Evolutionary conservation across 2,329 filamentous ascomycete genomes (phyloP).

Genomic region (Arthrobotrys sphaeroides): DNA sequence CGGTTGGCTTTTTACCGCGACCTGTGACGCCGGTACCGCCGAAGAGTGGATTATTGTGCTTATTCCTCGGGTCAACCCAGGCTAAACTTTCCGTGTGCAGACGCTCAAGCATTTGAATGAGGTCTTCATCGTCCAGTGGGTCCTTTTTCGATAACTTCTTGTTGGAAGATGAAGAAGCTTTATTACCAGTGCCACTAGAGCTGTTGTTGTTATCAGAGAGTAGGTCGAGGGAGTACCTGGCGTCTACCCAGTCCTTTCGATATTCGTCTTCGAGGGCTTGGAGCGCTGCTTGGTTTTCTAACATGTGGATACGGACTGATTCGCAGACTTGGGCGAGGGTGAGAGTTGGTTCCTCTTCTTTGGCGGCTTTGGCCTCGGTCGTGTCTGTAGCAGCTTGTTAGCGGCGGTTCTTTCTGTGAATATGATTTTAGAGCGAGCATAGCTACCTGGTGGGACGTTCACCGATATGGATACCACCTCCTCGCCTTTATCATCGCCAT

Average conservation of each 20-base stretch:
- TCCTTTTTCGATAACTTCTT: neutral
- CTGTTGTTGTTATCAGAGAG: neutral
- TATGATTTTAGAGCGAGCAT: too few species aligned
- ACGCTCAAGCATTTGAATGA: constrained; percentile 3
- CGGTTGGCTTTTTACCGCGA: too few species aligned
- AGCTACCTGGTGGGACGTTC: too few species aligned
- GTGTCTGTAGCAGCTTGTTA: neutral
- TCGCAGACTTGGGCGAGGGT: constrained; percentile 14
- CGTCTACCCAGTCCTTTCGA: constrained; percentile 10
- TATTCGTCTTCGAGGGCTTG: constrained; percentile 39
- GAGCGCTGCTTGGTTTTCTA: constrained; percentile 15
- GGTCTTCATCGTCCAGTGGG: neutral
- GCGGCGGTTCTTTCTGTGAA: too few species aligned
- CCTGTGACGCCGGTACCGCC: too few species aligned
- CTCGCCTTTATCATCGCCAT: too few species aligned
- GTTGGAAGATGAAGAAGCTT: neutral
- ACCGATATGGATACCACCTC: too few species aligned
- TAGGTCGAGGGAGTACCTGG: constrained; percentile 12
- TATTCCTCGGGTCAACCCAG: neutral
- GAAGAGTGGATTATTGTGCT: too few species aligned
- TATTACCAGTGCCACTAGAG: neutral
- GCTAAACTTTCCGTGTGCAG: constrained; percentile 27
- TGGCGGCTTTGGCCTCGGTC: neutral
- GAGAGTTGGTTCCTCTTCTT: neutral
- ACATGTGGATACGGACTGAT: constrained; percentile 9